These are phyloP conservation scores for Spathaspora sp. DNA, from an alignment of 805 yeast genomes.

Conservation along the genomic window DNA sequence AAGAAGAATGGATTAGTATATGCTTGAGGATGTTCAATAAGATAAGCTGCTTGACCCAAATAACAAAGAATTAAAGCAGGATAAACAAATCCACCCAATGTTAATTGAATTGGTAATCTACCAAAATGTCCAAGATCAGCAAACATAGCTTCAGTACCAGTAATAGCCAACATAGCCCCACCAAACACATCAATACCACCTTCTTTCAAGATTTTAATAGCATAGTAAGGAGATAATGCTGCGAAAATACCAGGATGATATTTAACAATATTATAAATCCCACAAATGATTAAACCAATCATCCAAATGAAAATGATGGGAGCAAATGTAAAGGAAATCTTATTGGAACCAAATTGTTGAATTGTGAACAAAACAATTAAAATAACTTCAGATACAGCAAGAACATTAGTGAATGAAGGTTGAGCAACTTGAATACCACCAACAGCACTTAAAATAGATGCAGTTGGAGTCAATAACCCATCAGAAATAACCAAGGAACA, in stretches of 20 bases:
- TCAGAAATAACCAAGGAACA: slow-evolving; percentile 57
- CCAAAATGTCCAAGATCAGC: slow-evolving; percentile 62
- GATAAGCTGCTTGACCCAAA: slow-evolving; percentile 56
- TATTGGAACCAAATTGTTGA: slow-evolving; percentile 50
- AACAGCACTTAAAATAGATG: slow-evolving; percentile 56
- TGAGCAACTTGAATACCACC: slow-evolving; percentile 53
- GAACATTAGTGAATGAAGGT: slow-evolving; percentile 41
- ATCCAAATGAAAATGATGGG: slow-evolving; percentile 56
- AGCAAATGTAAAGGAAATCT: slow-evolving; percentile 47
- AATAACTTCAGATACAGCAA: slow-evolving; percentile 49
- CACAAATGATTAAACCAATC: slow-evolving; percentile 39
- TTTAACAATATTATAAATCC: slow-evolving; percentile 41
- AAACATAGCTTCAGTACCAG: slow-evolving; percentile 65
- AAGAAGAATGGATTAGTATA: slow-evolving; percentile 43
- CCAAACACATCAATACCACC: slow-evolving; percentile 44
- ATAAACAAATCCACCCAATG: slow-evolving; percentile 45
- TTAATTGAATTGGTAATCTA: slow-evolving; percentile 44
- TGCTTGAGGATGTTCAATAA: slow-evolving; percentile 36
- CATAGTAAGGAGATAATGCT: slow-evolving; percentile 50
- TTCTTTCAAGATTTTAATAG: slow-evolving; percentile 38
- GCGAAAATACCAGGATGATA: slow-evolving; percentile 43
- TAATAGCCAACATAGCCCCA: slow-evolving; percentile 51
- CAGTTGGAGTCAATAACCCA: slow-evolving; percentile 61
- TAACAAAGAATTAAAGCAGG: slow-evolving; percentile 51
- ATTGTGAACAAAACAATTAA: slow-evolving; percentile 41